These are phyloP conservation scores for Zygosaccharomyces pseudorouxii DNA, from an alignment of 805 yeast species.

Conservation along the genomic window DNA sequence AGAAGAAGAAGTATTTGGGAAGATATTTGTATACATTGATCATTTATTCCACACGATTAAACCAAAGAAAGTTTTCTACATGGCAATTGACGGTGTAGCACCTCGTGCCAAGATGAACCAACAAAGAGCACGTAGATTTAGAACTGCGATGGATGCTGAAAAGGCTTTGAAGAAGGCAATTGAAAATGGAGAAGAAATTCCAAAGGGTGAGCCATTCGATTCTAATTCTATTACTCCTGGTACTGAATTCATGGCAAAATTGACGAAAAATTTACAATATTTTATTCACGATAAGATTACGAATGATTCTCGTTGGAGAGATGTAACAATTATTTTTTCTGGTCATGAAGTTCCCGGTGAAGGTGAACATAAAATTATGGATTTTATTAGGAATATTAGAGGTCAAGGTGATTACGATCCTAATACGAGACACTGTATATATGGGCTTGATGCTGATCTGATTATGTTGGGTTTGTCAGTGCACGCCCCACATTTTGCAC, in stretches of 20 bases:
- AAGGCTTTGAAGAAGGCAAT: constrained; percentile 69
- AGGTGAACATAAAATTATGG: constrained; percentile 98
- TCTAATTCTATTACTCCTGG: constrained; percentile 95
- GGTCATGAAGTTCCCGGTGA: constrained; percentile 98
- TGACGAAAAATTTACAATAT: constrained; percentile 76
- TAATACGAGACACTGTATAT: constrained; percentile 86
- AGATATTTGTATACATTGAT: constrained; percentile 92
- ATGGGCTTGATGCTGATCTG: constrained; percentile 94
- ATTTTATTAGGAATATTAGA: constrained; percentile 73
- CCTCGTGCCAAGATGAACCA: constrained; percentile 99
- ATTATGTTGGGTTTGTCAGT: constrained; percentile 88
- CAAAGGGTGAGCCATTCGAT: constrained; percentile 79
- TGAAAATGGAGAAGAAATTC: constrained; percentile 65
- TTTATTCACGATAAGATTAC: constrained; percentile 84
- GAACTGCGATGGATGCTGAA: constrained; percentile 92
- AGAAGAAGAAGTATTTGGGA: constrained; percentile 87
- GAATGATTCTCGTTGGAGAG: constrained; percentile 82
- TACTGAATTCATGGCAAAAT: constrained; percentile 89
- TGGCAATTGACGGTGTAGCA: constrained; percentile 99
- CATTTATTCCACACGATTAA: constrained; percentile 83
- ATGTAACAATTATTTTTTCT: constrained; percentile 67
- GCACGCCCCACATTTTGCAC: constrained; percentile 93
- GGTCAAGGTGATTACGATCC: constrained; percentile 70
- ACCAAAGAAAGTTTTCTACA: constrained; percentile 81
- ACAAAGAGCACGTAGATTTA: constrained; percentile 91